phyloP scores from a whole-genome alignment of 495 filamentous ascomycete species.

The Tuber calosporum region DNA sequence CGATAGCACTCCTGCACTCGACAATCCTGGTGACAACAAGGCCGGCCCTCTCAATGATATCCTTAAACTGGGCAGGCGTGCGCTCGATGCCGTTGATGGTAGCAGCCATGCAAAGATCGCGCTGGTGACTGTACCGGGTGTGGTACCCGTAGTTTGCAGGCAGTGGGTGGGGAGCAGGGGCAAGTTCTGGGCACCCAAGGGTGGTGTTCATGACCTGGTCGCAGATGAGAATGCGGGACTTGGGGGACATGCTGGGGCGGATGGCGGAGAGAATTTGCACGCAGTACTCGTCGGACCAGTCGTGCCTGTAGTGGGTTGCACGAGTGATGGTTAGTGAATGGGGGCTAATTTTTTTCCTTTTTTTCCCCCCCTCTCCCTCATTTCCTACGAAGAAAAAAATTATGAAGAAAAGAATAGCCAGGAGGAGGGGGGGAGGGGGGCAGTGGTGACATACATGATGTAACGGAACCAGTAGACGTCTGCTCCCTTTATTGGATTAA shows the following conservation, averaged over 20 bases:
- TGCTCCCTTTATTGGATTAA: constrained; percentile 44
- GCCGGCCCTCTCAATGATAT: constrained; percentile 39
- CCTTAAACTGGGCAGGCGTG: constrained; percentile 41
- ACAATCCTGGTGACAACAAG: constrained; percentile 42
- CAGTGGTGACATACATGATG: constrained; percentile 36
- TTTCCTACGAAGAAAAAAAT: not conserved
- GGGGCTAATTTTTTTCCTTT: not conserved
- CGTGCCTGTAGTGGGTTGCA: constrained; percentile 20
- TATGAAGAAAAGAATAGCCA: not conserved
- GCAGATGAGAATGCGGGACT: constrained; percentile 43
- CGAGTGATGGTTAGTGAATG: constrained; percentile 9
- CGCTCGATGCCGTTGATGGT: constrained; percentile 46
- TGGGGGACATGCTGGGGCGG: constrained; percentile 37
- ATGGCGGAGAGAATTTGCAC: constrained; percentile 42
- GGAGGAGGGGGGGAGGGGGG: constrained; percentile 11
- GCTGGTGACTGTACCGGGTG: constrained; percentile 42
- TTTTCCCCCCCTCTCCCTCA: not conserved
- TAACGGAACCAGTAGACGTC: constrained; percentile 46
- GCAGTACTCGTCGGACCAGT: constrained; percentile 47
- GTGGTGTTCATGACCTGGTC: constrained; percentile 47
- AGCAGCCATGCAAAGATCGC: constrained; percentile 44
- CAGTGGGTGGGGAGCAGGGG: constrained; percentile 41
- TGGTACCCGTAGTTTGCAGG: constrained; percentile 44
- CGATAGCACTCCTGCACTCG: constrained; percentile 40
- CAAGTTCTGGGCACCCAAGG: constrained; percentile 33